Conservation (phyloP, 352 stramenopile species). For the Phytophthora cryptogea region DNA sequence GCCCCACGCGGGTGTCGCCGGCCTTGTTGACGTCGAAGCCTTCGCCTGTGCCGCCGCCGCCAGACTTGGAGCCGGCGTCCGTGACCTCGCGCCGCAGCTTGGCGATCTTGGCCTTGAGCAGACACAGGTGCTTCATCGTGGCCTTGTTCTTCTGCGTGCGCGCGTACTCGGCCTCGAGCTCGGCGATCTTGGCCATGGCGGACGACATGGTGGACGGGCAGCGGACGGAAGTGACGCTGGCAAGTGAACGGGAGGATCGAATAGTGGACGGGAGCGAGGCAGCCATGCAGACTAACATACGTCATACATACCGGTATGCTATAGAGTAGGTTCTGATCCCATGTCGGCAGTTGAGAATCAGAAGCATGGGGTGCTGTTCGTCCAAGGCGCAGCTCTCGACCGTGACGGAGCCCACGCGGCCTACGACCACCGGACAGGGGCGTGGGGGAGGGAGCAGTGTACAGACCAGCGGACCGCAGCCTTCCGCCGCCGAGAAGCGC, state of each 20-base stretch:
- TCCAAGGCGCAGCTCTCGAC: conserved; percentile 57
- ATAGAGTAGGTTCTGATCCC: conserved; percentile 2
- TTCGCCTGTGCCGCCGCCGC: conserved; percentile 73
- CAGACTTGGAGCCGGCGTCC: conserved; percentile 71
- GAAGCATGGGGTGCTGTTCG: conserved; percentile 70
- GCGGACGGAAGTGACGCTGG: not conserved
- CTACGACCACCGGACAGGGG: conserved; percentile 6
- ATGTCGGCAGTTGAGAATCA: not conserved
- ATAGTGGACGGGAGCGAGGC: conserved; percentile 7
- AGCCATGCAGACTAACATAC: conserved; percentile 18
- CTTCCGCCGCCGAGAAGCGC: conserved; percentile 71
- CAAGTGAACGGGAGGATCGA: conserved; percentile 4
- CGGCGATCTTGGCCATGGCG: conserved; percentile 76
- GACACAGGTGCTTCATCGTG: conserved; percentile 98
- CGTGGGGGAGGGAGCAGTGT: conserved; percentile 13
- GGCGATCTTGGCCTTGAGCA: conserved; percentile 98
- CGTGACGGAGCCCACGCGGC: conserved; percentile 23
- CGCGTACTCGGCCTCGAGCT: conserved; percentile 93
- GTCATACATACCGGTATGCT: no score
- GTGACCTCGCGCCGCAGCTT: conserved; percentile 95
- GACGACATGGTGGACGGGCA: conserved; percentile 51
- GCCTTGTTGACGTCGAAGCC: conserved; percentile 93
- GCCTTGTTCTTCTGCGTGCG: conserved; percentile 99
- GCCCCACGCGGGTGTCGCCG: conserved; percentile 97
- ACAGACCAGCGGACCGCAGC: conserved; percentile 33